Conservation (phyloP, 2,329 filamentous ascomycete species). For the Aspergillus novoparasiticus region DNA sequence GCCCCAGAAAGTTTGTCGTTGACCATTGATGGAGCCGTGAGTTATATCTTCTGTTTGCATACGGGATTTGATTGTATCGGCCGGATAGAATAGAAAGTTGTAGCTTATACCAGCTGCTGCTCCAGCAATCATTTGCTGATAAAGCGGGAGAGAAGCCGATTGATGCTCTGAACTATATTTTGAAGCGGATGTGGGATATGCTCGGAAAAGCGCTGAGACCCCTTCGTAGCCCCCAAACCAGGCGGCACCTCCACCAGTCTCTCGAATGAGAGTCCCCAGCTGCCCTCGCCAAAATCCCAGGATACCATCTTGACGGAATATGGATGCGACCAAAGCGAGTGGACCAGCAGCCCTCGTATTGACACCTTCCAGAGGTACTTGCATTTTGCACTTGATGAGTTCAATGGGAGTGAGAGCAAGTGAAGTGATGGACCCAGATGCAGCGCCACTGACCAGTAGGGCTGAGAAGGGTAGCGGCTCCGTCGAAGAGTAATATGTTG, state of each 20-base stretch:
- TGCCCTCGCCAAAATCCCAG: constrained; percentile 94
- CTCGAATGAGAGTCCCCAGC: constrained; percentile 86
- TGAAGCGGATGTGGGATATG: constrained; percentile 42
- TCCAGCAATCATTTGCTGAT: constrained; percentile 85
- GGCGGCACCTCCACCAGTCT: constrained; percentile 88
- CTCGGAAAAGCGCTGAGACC: constrained; percentile 69
- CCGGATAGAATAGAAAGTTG: constrained; percentile 96
- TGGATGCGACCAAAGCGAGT: constrained; percentile 70
- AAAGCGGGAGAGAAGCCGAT: constrained; percentile 67
- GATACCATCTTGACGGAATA: constrained; percentile 81
- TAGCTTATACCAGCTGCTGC: constrained; percentile 89
- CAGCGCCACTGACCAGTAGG: constrained; percentile 78
- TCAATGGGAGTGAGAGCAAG: constrained; percentile 93
- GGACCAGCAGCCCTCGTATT: constrained; percentile 59
- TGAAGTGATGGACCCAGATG: constrained; percentile 85
- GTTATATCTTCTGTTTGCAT: constrained; percentile 84
- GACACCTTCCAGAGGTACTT: constrained; percentile 63
- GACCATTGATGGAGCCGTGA: constrained; percentile 43
- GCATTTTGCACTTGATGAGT: constrained; percentile 97
- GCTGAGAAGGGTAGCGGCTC: constrained; percentile 71
- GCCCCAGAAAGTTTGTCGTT: constrained; percentile 68
- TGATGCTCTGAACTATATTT: constrained; percentile 18
- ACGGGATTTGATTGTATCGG: constrained; percentile 94
- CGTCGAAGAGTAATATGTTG: constrained; percentile 58
- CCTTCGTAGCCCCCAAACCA: constrained; percentile 96